Evolutionary conservation across 1,139 yeast species (phyloP), one percentile per base, ranked within the genome.

Genomic region (Kodamaea derodonti): DNA sequence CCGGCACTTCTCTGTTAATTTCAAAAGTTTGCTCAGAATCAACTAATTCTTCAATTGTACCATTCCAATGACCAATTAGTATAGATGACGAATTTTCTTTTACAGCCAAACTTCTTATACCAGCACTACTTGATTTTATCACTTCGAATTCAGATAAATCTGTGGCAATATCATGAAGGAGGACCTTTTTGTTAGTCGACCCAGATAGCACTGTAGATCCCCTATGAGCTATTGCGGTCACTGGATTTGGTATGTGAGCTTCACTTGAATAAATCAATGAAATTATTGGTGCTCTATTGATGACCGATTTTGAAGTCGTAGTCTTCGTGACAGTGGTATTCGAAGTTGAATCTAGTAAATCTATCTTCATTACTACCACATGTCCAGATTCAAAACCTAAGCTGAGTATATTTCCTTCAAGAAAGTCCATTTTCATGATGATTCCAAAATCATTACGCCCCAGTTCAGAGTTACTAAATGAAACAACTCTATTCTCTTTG

Each of bases 311-410:
- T 15, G 33, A 46, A 14, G 17, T 38, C 4, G 17, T 14, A 9
- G 12, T 12, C 7, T 15, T 13, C 12, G 15, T 25, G 11, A 11
- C 6, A 8, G 9, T 25, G 15, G 14, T 18, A 4, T 13, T 14
- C 17, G 27, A 14, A 15, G 15, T 30, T 22, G 36, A 27, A 5
- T 29, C 18, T 14, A 14, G 16, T 20, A 36, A 33, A 10, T 46
- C 49, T 6, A 68, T 32, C 9, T 42, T 27, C 13, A 63, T 54
- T 0, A 67, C 66, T 2, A 65, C 42, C 7, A 78, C 53, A 42
- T 69, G 72, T 0, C 85, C 84, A 8, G 80, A 75, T 48, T 79
- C 85, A 50, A 63, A 78, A 0, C 83, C 85, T 10, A 76, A 51
- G 27, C 57, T 59, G 17, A 78, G 51, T 0, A 34, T 16, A 18